These are phyloP conservation scores for Coemansia sp. DNA, from an alignment of 192 early-diverging fungal species.

Conservation along the genomic window DNA sequence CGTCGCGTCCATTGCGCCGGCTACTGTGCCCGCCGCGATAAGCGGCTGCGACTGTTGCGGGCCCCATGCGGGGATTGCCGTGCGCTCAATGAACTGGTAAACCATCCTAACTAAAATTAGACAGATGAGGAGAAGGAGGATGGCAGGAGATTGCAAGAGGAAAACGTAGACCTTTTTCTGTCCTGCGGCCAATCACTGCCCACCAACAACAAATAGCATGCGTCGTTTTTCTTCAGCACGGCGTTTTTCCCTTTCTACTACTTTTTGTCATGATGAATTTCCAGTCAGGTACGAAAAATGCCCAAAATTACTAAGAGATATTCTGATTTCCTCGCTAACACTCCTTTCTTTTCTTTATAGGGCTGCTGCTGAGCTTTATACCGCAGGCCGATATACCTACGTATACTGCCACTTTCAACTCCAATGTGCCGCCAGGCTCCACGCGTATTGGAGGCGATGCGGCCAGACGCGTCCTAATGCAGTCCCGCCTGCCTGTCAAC, in stretches of 20 bases:
- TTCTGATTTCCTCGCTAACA: background rate
- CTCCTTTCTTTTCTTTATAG: background rate
- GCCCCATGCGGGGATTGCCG: constrained; percentile 88
- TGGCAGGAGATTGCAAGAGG: background rate
- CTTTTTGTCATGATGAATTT: background rate
- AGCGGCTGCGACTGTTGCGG: constrained; percentile 63
- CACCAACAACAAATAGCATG: background rate
- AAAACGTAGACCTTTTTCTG: background rate
- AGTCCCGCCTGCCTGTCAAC: constrained; percentile 55
- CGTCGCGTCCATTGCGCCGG: constrained; percentile 93
- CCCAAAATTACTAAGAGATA: background rate
- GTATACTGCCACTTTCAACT: constrained; percentile 30
- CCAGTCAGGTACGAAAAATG: background rate
- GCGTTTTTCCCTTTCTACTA: background rate
- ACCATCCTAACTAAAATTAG: constrained; percentile 19
- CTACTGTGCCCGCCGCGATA: constrained; percentile 88
- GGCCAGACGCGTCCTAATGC: constrained; percentile 57
- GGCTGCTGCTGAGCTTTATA: constrained; percentile 36
- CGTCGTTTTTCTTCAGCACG: no score
- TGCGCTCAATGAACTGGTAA: constrained; percentile 60
- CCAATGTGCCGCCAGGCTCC: constrained; percentile 4
- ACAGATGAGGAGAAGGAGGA: background rate
- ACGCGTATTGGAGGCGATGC: constrained; percentile 53
- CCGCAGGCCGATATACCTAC: constrained; percentile 20
- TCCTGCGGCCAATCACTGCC: background rate